Evolutionary conservation across 176 grass and related monocot species (phyloP).

Genomic region (Carex parvula): DNA sequence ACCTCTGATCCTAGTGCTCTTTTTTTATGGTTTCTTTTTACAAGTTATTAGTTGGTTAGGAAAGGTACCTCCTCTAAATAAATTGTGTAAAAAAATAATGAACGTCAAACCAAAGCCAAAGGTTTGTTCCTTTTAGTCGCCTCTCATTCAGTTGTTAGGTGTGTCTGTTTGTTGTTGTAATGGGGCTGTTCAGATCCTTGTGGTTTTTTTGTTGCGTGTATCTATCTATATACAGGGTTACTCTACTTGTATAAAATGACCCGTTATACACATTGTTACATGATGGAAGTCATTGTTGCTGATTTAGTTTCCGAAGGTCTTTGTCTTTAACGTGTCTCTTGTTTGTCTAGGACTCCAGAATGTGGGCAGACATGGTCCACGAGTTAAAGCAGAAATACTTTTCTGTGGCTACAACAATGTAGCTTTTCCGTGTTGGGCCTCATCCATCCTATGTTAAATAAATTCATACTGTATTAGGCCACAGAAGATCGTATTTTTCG

Average conservation of each 20-base stretch:
- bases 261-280: not conserved
- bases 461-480: not conserved
- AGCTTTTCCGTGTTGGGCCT: not conserved
- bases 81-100: not conserved
- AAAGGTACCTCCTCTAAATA: not conserved
- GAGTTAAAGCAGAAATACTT: not conserved
- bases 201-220: not conserved
- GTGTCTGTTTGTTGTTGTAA: not conserved
- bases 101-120: not conserved
- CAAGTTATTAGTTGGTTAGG: not conserved
- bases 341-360: not conserved
- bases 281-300: not conserved
- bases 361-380: not conserved
- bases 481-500: not conserved
- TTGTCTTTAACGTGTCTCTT: not conserved
- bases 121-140: not conserved
- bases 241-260: not conserved
- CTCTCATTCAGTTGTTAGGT: not conserved
- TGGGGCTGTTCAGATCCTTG: not conserved
- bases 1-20: conserved; percentile 17
- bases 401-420: not conserved
- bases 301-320: not conserved
- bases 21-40: conserved; percentile 5
- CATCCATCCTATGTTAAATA: not conserved
- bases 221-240: not conserved